Conservation (phyloP, 2,329 filamentous ascomycete genomes). For the Fusarium sp. region DNA sequence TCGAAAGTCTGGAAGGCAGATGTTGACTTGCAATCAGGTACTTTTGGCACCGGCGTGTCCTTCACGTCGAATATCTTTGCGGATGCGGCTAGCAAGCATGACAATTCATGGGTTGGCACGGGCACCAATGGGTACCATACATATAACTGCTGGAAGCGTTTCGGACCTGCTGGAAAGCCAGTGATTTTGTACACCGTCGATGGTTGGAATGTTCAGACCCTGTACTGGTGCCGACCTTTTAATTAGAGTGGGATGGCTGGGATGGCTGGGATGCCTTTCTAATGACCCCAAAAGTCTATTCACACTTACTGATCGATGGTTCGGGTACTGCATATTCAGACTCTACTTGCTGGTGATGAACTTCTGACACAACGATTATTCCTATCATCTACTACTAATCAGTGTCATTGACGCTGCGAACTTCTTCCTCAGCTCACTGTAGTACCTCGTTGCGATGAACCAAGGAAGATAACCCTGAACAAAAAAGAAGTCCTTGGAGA, state of each 20-base stretch:
- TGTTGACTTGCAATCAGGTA: not conserved
- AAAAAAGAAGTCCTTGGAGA: accelerated
- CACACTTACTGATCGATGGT: accelerated
- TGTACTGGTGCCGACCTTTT: not conserved
- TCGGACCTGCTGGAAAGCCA: not conserved
- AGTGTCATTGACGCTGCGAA: accelerated
- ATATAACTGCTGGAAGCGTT: not conserved
- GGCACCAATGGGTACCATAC: not conserved
- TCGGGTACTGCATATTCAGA: accelerated
- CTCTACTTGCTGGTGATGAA: not conserved
- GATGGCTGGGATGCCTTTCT: too few relatives aligned
- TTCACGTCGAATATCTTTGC: conserved; percentile 5
- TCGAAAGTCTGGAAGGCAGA: too few relatives aligned
- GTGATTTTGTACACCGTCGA: not conserved
- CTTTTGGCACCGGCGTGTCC: not conserved
- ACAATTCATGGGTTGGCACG: not conserved
- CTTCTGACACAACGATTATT: accelerated
- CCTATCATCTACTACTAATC: accelerated
- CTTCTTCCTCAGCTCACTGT: accelerated
- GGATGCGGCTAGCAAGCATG: not conserved
- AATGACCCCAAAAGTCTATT: too few relatives aligned
- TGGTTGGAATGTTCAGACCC: not conserved
- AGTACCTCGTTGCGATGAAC: not conserved
- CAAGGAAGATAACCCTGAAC: accelerated
- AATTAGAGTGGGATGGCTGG: not conserved